Evolutionary conservation across 345 rosid species (phyloP).

Genomic region (thale cress (Arabidopsis thaliana)): TAIR10.1 NC_003071.7:14203501-14204000

Average conservation of each 20-base stretch:
- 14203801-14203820: slow-evolving; percentile 4
- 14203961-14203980: slow-evolving; percentile 20
- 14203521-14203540: slow-evolving; percentile 7
- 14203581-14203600: slow-evolving; percentile 27
- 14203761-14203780: slow-evolving; percentile 15
- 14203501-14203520: slow-evolving; percentile 4
- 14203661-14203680: slow-evolving; percentile 24
- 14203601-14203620: slow-evolving; percentile 20
- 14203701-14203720: slow-evolving; percentile 19
- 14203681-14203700: slow-evolving; percentile 22
- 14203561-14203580: slow-evolving; percentile 31
- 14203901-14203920: slow-evolving; percentile 3
- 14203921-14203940: slow-evolving; percentile 20
- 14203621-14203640: slow-evolving; percentile 7
- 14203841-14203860: slow-evolving; percentile 26
- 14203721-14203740: slow-evolving; percentile 21
- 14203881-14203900: slow-evolving; percentile 8
- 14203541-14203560: background rate
- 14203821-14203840: slow-evolving; percentile 15
- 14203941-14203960: slow-evolving; percentile 30
- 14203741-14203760: slow-evolving; percentile 6
- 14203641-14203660: slow-evolving; percentile 23
- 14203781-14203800: slow-evolving; percentile 22
- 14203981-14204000: slow-evolving; percentile 22
- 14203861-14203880: background rate